Base-by-base conservation (phyloP, 192 early-diverging fungal species). In the Gigaspora rosea region DNA sequence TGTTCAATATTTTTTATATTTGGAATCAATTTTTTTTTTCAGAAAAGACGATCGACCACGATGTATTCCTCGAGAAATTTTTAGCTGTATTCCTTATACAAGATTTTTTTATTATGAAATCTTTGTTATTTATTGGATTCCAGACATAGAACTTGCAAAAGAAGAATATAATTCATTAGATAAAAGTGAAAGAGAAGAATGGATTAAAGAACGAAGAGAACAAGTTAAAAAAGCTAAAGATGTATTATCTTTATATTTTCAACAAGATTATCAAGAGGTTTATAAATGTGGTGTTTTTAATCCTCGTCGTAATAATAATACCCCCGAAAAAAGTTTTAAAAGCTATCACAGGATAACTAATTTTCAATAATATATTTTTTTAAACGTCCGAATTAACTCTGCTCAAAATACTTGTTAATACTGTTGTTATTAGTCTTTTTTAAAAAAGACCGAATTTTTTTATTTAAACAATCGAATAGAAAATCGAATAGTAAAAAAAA, bases 201-300 rank as follows among this genome's bases (percentile, higher is more conserved):
- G 52, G 52, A n/a, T 56, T 13, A 15, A 15, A 56, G 52, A 56
- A 56, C 12, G 52, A 56, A 56, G 5, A 18, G 52, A 18, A 56
- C 52, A 56, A 56, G 52, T 56, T 56, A 56, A 18, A 56, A 56
- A 11, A 56, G 12, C 12, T 15, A 13, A n/a, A 56, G 52, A 56
- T 1, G 52, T 18, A 15, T 15, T 56, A 11, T 5, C 4, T 56
- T 56, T 18, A 18, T 56, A 56, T n/a, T 56, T 56, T 56, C 52
- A 56, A 56, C 52, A 56, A 56, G 52, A 56, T 56, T 56, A 56
- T 56, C 52, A 56, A 56, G 52, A 56, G 18, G 52, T 56, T 56
- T 56, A 56, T 56, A 56, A 56, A 56, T 56, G 52, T n/a, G 52
- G 52, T 13, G 52, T 56, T 13, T 56, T 56, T 56, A 56, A 56